A percentile compares a stretch with the other conserved stretches of the same genome.
Conservation (phyloP, 2,329 filamentous ascomycete species). For the Trichoderma brevicompactum region DNA sequence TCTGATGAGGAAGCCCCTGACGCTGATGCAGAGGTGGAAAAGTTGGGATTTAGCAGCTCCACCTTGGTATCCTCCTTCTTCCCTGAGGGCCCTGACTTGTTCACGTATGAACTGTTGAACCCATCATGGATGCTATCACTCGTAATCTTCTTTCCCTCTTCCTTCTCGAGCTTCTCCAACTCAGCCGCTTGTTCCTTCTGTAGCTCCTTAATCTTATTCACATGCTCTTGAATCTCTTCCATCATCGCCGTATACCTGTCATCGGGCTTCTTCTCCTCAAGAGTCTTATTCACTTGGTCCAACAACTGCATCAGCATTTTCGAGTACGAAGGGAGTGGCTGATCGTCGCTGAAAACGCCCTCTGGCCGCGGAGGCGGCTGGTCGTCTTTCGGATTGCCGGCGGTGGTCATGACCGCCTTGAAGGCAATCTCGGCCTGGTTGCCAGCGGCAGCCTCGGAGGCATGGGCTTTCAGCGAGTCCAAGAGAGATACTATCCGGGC, state of each 20-base stretch:
- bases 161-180: slow-evolving; percentile 79
- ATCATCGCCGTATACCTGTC: slow-evolving; percentile 77
- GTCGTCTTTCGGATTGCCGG: slow-evolving; percentile 72
- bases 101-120: slow-evolving; percentile 84
- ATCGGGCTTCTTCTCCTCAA: slow-evolving; percentile 74
- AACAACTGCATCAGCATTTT: slow-evolving; percentile 98
- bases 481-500: slow-evolving; percentile 81
- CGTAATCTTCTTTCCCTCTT: slow-evolving; percentile 88
- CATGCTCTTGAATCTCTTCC: slow-evolving; percentile 75
- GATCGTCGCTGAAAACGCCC: slow-evolving; percentile 75
- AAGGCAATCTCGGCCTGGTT: slow-evolving; percentile 85
- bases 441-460: slow-evolving; percentile 65
- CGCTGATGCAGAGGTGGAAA: slow-evolving; percentile 30
- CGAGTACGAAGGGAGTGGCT: slow-evolving; percentile 80
- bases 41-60: slow-evolving; percentile 77
- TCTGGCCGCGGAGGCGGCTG: slow-evolving; percentile 74
- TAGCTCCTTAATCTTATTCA: slow-evolving; percentile 75
- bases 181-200: slow-evolving; percentile 76
- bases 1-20: slow-evolving; percentile 23
- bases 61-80: slow-evolving; percentile 58
- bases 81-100: slow-evolving; percentile 58
- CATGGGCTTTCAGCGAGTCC: slow-evolving; percentile 73
- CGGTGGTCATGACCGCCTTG: slow-evolving; percentile 82
- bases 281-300: slow-evolving; percentile 85
- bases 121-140: slow-evolving; percentile 87